Base-by-base conservation (phyloP, 139 green algal species). In the Chlorella sorokiniana region DNA sequence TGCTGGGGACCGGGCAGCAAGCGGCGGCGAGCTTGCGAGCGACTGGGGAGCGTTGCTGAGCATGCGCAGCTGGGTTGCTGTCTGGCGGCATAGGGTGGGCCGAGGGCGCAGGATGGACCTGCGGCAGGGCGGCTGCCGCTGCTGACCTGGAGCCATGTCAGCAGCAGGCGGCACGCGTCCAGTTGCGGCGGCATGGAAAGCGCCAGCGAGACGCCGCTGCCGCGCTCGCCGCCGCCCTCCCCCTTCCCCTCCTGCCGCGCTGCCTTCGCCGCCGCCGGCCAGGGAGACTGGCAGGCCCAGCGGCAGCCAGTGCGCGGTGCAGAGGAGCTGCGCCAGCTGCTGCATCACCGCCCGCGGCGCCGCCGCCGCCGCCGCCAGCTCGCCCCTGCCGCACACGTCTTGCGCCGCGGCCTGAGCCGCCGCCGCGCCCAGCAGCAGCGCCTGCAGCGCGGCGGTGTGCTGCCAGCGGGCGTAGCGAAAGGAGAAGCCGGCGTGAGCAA, bases 391-490 rank as follows among this genome's bases (percentile, higher is more conserved):
- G 27, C 73, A 79, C 8, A 54, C 29, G 11, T 54, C 73, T 1
- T 56, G 29, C 10, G 2, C 40, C 6, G 59, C 37, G 0, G 52
- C 38, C 51, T 69, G 73, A 3, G 52, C 51, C 9, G 59, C 73
- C 9, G 54, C 52, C 14, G 29, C 10, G 10, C 14, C 54, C 37
- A 51, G 18, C 25, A 68, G 35, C 0, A 51, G 27, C 11, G 54
- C 41, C 54, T 79, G 73, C 37, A 56, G 59, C 27, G 29, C 35
- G 0, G 73, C 73, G 25, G 73, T 79, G 54, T 68, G 52, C 54
- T 79, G 73, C 73, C 73, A 79, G 52, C 73, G 52, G 27, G 23
- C 27, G 54, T 69, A 79, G 73, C 73, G 73, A 54, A 79, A 79
- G 10, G 73, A 52, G 27, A 79, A 25, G 18, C 73, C 73, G 20